Percentiles rank a stretch among this genome's conserved stretches.
phyloP scores from a whole-genome alignment of 2,329 filamentous ascomycete genomes.

The Falciphora oryzae region DNA sequence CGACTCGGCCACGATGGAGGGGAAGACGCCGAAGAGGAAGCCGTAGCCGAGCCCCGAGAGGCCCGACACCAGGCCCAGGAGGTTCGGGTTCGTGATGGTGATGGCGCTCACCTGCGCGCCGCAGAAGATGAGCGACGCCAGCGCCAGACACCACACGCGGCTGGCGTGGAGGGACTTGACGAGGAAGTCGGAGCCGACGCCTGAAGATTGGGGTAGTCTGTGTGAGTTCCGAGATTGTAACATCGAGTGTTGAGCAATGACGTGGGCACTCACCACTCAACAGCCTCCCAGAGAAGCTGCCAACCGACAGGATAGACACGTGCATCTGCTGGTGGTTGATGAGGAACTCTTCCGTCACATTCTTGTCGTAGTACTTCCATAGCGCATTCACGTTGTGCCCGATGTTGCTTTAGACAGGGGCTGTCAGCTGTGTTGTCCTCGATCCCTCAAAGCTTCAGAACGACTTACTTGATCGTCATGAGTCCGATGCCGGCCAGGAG shows the following conservation, averaged over 20 bases:
- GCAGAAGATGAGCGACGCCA: constrained; percentile 72
- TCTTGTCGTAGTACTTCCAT: constrained; percentile 79
- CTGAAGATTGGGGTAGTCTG: constrained; percentile 31
- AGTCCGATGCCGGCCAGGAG: constrained; percentile 88
- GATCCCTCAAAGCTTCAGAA: neutral
- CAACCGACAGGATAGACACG: constrained; percentile 87
- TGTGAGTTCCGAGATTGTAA: neutral
- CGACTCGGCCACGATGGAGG: constrained; percentile 79
- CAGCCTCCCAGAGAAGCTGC: constrained; percentile 78
- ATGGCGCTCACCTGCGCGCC: constrained; percentile 73
- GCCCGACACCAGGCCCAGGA: constrained; percentile 71
- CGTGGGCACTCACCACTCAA: constrained; percentile 51
- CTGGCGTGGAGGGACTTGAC: constrained; percentile 75
- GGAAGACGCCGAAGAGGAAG: constrained; percentile 89
- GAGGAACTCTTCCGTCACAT: constrained; percentile 67
- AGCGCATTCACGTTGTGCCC: constrained; percentile 84
- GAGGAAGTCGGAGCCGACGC: constrained; percentile 86
- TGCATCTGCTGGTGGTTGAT: constrained; percentile 81
- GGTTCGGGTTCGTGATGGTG: constrained; percentile 68
- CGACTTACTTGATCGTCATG: constrained; percentile 95
- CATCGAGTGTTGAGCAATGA: neutral
- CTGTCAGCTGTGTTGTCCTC: neutral
- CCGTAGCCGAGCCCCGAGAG: constrained; percentile 88
- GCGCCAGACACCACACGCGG: constrained; percentile 84
- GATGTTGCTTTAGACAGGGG: constrained; percentile 63